Percentiles rank a stretch among this genome's conserved stretches.
phyloP scores from a whole-genome alignment of 495 filamentous ascomycete species.

The Tuber calosporum region DNA sequence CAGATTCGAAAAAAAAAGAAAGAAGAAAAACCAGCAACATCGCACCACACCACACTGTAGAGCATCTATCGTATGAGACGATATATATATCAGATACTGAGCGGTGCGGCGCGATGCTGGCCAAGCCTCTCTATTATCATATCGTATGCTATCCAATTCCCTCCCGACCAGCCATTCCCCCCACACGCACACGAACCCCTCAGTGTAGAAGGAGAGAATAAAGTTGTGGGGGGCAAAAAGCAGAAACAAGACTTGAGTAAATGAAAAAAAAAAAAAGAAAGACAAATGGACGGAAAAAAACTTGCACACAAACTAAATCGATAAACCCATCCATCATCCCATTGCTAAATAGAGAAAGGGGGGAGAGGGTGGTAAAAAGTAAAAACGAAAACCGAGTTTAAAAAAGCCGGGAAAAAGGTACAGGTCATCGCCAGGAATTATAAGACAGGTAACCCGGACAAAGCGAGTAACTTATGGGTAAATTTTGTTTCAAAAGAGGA shows the following conservation, averaged over 20 bases:
- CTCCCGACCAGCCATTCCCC: not conserved
- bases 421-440: not conserved
- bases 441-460: not conserved
- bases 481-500: not conserved
- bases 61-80: not conserved
- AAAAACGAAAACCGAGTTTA: not conserved
- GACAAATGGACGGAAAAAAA: not conserved
- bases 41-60: not conserved
- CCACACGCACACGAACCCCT: not conserved
- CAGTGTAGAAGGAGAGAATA: not conserved
- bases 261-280: not conserved
- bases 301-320: conserved; percentile 1
- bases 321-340: not conserved
- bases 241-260: not conserved
- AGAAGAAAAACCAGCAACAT: not conserved
- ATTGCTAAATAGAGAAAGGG: not conserved
- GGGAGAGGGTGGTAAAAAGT: not conserved
- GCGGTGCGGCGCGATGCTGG: not conserved
- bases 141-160: not conserved
- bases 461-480: not conserved
- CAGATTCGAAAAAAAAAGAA: not conserved
- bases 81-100: not conserved
- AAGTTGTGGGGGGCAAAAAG: not conserved
- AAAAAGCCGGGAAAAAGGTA: not conserved
- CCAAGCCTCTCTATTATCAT: not conserved